Evolutionary conservation across 2,329 filamentous ascomycete species (phyloP).

Genomic region (Aspergillus sp.): DNA sequence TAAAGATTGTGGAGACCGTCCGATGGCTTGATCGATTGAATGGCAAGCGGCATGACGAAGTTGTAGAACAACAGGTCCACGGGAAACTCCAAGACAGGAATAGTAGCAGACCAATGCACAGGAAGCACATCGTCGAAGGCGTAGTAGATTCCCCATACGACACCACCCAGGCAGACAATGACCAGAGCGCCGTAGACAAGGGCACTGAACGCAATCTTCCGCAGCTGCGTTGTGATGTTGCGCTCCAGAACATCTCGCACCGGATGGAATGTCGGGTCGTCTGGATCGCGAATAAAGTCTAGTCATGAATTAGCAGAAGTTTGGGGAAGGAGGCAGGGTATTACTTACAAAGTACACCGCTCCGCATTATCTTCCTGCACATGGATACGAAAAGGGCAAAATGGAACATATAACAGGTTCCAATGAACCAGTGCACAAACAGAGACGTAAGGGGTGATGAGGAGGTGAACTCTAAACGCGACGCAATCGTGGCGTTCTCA

Average conservation of each 20-base stretch:
- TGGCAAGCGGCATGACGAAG: constrained; percentile 85
- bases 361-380: constrained; percentile 97
- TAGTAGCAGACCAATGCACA: constrained; percentile 89
- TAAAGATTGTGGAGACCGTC: constrained; percentile 84
- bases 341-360: constrained; percentile 81
- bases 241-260: constrained; percentile 95
- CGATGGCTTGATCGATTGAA: constrained; percentile 81
- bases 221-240: constrained; percentile 85
- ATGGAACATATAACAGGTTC: constrained; percentile 99
- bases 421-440: constrained; percentile 98
- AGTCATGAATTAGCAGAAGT: constrained; percentile 1
- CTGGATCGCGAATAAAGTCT: constrained; percentile 97
- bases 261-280: constrained; percentile 97
- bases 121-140: constrained; percentile 73
- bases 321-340: constrained; percentile 4
- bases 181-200: constrained; percentile 93
- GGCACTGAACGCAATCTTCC: constrained; percentile 95
- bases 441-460: constrained; percentile 83
- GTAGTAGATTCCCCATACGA: constrained; percentile 85
- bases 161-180: constrained; percentile 87
- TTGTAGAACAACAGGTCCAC: constrained; percentile 96
- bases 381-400: constrained; percentile 98
- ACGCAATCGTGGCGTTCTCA: constrained; percentile 73
- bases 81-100: constrained; percentile 91
- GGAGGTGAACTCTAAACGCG: constrained; percentile 75